Conservation (phyloP, 2,329 filamentous ascomycete genomes). For the Aspergillus glaucus region DNA sequence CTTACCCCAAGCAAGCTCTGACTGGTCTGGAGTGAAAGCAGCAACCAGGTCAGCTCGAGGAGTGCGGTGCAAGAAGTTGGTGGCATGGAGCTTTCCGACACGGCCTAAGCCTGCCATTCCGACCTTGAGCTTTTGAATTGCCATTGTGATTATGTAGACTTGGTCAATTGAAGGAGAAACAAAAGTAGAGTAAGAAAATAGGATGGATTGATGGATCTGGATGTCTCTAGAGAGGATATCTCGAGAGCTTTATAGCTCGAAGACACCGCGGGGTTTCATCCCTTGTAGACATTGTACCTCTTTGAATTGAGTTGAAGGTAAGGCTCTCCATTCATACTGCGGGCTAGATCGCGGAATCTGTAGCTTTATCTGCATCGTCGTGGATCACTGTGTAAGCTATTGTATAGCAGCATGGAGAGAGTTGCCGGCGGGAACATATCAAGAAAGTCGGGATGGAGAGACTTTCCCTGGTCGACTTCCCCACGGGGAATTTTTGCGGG, state of each 20-base stretch:
- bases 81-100: conserved; percentile 43
- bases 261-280: neutral
- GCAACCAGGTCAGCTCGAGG: conserved; percentile 45
- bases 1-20: conserved; percentile 44
- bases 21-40: conserved; percentile 38
- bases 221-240: conserved; percentile 2
- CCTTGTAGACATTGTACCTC: conserved; percentile 1
- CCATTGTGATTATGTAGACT: conserved; percentile 8
- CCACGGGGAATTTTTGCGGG: too few relatives aligned
- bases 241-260: neutral
- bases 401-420: too few relatives aligned
- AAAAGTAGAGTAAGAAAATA: neutral
- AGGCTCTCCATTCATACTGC: neutral
- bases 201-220: neutral
- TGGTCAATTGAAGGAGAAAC: neutral
- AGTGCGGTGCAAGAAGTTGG: conserved; percentile 39
- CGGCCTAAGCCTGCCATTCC: conserved; percentile 41
- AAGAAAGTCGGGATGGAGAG: too few relatives aligned
- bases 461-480: too few relatives aligned
- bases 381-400: too few relatives aligned
- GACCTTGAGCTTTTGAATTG: conserved; percentile 29
- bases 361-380: too few relatives aligned
- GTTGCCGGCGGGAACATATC: too few relatives aligned
- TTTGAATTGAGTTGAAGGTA: neutral
- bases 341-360: too few relatives aligned